A percentile compares a stretch with the other conserved stretches of the same genome.
Conservation (phyloP, 768 basidiomycete species). For the Udeniomyces megalosporus region DNA sequence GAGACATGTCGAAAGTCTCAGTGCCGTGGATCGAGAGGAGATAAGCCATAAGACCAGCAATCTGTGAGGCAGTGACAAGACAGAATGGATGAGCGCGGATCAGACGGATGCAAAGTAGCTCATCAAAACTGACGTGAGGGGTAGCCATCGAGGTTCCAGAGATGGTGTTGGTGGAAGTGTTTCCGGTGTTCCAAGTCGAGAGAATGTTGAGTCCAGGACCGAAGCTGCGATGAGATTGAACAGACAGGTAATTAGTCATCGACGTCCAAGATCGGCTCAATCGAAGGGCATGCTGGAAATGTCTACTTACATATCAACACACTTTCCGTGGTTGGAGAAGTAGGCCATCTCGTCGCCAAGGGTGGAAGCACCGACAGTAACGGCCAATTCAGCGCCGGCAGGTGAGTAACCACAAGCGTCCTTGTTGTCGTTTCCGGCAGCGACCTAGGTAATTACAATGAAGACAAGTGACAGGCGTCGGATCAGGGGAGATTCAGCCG, state of each 20-base stretch:
- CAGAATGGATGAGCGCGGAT: background rate
- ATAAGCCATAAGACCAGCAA: conserved; percentile 79
- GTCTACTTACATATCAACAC: background rate
- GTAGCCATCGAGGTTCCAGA: conserved; percentile 87
- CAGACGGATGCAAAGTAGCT: background rate
- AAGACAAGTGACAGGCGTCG: background rate
- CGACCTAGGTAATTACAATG: background rate
- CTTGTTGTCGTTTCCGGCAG: conserved; percentile 17
- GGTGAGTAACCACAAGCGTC: conserved; percentile 67
- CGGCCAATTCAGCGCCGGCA: conserved; percentile 68
- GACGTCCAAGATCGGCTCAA: no score
- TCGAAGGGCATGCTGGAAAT: background rate
- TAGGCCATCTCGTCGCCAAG: conserved; percentile 33
- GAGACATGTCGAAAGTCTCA: background rate
- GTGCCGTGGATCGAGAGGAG: conserved; percentile 72
- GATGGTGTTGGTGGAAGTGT: conserved; percentile 33
- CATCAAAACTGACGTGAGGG: conserved; percentile 44
- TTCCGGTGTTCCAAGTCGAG: conserved; percentile 63
- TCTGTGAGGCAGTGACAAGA: conserved; percentile 21
- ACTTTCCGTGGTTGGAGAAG: conserved; percentile 61
- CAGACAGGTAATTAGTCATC: background rate
- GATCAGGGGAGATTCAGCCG: background rate
- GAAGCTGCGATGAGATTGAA: conserved; percentile 58
- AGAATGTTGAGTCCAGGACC: conserved; percentile 80
- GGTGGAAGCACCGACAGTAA: conserved; percentile 77